Percentiles rank a stretch among this genome's conserved stretches.
Evolutionary conservation across 352 stramenopile genomes (phyloP).

Genomic region (Phytophthora boehmeriae): DNA sequence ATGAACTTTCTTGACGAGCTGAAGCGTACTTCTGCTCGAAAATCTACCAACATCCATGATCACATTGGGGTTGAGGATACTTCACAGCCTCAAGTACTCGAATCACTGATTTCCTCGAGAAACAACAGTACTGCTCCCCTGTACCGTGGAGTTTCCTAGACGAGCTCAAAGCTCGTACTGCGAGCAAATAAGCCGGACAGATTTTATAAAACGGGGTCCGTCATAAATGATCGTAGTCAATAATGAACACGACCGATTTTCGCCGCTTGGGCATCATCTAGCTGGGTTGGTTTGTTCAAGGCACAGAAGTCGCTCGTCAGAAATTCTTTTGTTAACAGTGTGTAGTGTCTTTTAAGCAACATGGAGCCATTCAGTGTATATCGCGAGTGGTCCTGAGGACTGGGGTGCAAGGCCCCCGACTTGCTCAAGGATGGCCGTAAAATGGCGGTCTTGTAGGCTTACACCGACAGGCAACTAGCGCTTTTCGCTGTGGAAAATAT

Average conservation of each 20-base stretch:
- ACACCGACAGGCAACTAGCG: background rate
- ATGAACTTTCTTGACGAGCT: constrained; percentile 62
- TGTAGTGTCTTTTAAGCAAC: no score
- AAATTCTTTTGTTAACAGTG: no score
- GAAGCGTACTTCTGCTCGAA: constrained; percentile 34
- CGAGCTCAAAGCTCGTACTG: constrained; percentile 41
- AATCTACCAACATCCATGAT: constrained; percentile 10
- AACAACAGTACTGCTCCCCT: background rate
- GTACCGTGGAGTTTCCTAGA: constrained; percentile 36
- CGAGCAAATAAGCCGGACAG: background rate
- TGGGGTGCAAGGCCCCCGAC: no score
- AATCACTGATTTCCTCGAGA: constrained; percentile 3
- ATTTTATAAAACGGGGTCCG: background rate
- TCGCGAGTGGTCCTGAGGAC: no score
- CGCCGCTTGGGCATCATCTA: no score
- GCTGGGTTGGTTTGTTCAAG: no score
- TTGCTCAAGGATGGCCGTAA: background rate
- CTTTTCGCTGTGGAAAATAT: constrained; percentile 25
- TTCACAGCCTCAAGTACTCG: background rate
- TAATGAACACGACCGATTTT: background rate
- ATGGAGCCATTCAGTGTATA: no score
- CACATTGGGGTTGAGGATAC: background rate
- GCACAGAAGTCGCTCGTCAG: no score
- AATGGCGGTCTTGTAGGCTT: background rate
- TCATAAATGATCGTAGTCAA: background rate